Evolutionary conservation across 2,329 filamentous ascomycete species (phyloP).

Genomic region (Trichoderma hamatum): DNA sequence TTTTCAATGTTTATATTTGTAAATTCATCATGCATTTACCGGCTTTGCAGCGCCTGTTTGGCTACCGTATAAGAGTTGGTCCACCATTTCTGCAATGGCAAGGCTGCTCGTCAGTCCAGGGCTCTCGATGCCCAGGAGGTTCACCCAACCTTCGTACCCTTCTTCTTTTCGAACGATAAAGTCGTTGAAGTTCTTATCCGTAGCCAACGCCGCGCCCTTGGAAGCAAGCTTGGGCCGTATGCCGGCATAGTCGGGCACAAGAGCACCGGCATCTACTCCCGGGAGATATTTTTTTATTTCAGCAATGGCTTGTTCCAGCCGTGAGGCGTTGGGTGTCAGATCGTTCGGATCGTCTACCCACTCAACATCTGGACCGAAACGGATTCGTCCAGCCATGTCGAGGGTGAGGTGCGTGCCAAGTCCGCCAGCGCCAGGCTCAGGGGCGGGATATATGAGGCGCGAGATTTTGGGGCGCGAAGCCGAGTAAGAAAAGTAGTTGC

Average conservation of each 20-base stretch:
- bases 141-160: constrained; percentile 81
- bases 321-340: constrained; percentile 65
- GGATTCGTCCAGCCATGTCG: constrained; percentile 79
- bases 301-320: constrained; percentile 67
- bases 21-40: neutral
- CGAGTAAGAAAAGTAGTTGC: constrained; percentile 88
- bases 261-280: constrained; percentile 63
- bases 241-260: constrained; percentile 85
- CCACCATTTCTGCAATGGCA: constrained; percentile 81
- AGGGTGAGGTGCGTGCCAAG: constrained; percentile 93
- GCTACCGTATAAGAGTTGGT: constrained; percentile 51
- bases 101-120: constrained; percentile 85
- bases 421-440: constrained; percentile 77
- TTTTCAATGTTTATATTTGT: no score
- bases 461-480: constrained; percentile 63
- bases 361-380: constrained; percentile 94
- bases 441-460: constrained; percentile 86
- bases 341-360: constrained; percentile 78
- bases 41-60: constrained; percentile 11
- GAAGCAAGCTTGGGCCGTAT: constrained; percentile 81
- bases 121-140: constrained; percentile 90
- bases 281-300: constrained; percentile 84
- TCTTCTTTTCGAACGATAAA: constrained; percentile 80
- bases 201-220: constrained; percentile 58
- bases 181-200: constrained; percentile 75